Evolutionary conservation across 2,329 filamentous ascomycete genomes (phyloP).

Genomic region (Ophiognomonia clavigignenti-juglandacearum): DNA sequence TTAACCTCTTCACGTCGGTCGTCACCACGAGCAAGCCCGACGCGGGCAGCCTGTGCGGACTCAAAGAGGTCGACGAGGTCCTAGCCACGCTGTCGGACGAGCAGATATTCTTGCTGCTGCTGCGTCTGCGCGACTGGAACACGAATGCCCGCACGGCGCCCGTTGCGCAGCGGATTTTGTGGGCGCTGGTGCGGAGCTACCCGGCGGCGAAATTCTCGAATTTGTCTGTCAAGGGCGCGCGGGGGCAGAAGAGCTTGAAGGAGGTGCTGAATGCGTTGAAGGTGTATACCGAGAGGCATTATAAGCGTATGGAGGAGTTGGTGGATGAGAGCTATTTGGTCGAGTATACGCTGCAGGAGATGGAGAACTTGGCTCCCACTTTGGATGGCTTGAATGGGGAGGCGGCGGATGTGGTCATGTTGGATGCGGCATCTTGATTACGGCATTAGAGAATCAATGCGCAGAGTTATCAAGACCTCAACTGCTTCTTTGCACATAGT

Average conservation of each 20-base stretch:
- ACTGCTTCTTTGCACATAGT: too few species aligned
- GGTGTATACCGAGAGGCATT: constrained; percentile 90
- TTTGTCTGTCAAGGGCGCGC: constrained; percentile 55
- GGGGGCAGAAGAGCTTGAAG: constrained; percentile 63
- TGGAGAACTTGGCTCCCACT: constrained; percentile 66
- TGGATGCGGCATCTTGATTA: constrained; percentile 18
- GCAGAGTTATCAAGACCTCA: too few species aligned
- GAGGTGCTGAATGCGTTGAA: constrained; percentile 84
- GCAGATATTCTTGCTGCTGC: constrained; percentile 77
- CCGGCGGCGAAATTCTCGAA: constrained; percentile 72
- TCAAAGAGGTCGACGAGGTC: constrained; percentile 74
- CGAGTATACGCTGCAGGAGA: constrained; percentile 88
- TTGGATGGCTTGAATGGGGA: constrained; percentile 19
- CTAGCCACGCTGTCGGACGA: constrained; percentile 74
- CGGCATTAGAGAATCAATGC: too few species aligned
- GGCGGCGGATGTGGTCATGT: constrained; percentile 23
- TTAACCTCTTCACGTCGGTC: constrained; percentile 78
- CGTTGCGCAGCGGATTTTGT: constrained; percentile 80
- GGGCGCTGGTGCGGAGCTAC: constrained; percentile 74
- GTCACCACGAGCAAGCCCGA: constrained; percentile 60
- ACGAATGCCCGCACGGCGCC: constrained; percentile 84
- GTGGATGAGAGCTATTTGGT: constrained; percentile 92
- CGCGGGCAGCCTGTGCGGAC: constrained; percentile 57
- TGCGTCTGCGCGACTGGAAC: constrained; percentile 92
- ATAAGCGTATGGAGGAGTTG: constrained; percentile 81